Conservation (phyloP, 345 rosid genomes). For the Eucalyptus cloeziana region DNA sequence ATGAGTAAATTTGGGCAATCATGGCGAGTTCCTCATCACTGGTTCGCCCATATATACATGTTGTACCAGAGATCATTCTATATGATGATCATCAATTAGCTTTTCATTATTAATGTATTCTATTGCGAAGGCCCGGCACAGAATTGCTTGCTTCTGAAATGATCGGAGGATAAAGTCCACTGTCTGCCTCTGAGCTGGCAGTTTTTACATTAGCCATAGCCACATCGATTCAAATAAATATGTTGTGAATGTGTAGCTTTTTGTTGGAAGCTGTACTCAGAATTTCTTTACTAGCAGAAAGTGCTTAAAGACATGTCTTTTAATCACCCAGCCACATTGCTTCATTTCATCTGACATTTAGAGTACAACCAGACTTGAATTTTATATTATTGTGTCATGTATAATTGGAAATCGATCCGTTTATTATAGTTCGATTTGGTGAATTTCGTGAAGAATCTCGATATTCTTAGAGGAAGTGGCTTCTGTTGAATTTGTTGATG, state of each 20-base stretch:
- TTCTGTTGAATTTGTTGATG: neutral
- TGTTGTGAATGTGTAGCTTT: neutral
- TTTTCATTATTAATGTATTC: neutral
- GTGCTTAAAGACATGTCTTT: neutral
- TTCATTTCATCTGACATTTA: neutral
- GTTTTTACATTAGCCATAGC: neutral
- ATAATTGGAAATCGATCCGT: neutral
- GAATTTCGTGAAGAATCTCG: neutral
- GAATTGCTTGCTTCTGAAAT: neutral
- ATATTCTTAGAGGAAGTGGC: neutral
- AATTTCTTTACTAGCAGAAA: neutral
- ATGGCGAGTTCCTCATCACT: neutral
- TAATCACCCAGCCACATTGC: neutral
- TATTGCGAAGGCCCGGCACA: neutral
- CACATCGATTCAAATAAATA: neutral
- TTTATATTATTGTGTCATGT: neutral
- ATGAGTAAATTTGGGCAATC: neutral
- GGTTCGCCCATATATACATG: neutral
- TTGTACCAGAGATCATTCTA: neutral
- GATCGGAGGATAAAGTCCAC: neutral
- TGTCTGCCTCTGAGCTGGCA: neutral
- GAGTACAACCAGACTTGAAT: neutral
- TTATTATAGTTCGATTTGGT: neutral
- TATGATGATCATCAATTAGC: neutral
- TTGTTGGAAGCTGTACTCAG: neutral